Percentiles rank a stretch among this genome's conserved stretches.
Evolutionary conservation across 78 protist genomes (phyloP).

Genomic region (Cavenderia fasciculata): DNA sequence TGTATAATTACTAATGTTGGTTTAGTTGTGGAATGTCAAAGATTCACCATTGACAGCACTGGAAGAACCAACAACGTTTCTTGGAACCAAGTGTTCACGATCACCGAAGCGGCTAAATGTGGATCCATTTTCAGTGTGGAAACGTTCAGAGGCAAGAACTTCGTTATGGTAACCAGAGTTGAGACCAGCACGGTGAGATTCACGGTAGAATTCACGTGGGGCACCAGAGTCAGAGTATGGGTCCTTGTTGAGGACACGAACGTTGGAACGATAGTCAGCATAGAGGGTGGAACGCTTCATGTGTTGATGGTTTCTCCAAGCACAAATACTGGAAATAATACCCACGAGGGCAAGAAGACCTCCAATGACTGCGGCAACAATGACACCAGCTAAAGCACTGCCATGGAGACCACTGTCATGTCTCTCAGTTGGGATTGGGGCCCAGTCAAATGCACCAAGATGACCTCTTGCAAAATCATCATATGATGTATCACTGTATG

Average conservation of each 20-base stretch:
- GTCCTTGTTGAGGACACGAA: neutral
- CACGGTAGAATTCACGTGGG: slow-evolving; percentile 67
- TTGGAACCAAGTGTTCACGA: slow-evolving; percentile 21
- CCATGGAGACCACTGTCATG: slow-evolving; percentile 11
- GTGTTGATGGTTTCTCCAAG: slow-evolving; percentile 54
- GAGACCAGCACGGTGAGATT: slow-evolving; percentile 49
- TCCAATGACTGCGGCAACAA: slow-evolving; percentile 67
- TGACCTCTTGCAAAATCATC: slow-evolving; percentile 12
- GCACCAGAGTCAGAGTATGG: slow-evolving; percentile 19
- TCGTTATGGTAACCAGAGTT: slow-evolving; percentile 31
- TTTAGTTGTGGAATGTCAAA: too few species aligned
- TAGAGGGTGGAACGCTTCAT: slow-evolving; percentile 25
- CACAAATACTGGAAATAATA: neutral
- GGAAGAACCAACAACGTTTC: too few species aligned
- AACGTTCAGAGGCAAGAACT: neutral
- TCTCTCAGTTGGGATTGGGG: slow-evolving; percentile 12
- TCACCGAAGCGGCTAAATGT: neutral
- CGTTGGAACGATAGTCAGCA: slow-evolving; percentile 47
- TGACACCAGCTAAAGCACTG: slow-evolving; percentile 71
- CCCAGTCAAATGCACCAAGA: neutral
- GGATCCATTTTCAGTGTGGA: slow-evolving; percentile 18
- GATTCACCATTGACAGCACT: too few species aligned
- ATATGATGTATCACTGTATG: neutral
- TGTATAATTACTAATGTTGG: too few species aligned
- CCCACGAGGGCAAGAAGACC: slow-evolving; percentile 24